Conservation (phyloP, 495 filamentous ascomycete species). For the Penicillium cinerascens region DNA sequence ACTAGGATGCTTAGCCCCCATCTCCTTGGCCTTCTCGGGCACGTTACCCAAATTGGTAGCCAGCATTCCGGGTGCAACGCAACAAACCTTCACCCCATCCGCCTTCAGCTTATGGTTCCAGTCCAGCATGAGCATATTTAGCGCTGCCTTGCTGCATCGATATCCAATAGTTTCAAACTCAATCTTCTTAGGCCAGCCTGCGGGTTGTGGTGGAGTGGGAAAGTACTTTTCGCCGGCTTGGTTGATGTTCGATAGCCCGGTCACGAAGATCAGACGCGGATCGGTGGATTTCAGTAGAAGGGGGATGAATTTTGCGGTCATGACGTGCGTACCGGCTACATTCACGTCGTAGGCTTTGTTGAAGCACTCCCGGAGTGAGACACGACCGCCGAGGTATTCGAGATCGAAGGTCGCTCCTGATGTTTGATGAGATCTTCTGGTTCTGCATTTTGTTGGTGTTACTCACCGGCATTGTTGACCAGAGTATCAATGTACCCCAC, state of each 20-base stretch:
- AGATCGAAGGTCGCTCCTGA: constrained; percentile 31
- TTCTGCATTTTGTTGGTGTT: too few relatives aligned
- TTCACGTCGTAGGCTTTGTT: constrained; percentile 48
- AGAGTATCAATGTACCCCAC: constrained; percentile 39
- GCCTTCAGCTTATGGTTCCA: constrained; percentile 31
- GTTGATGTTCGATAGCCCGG: constrained; percentile 27
- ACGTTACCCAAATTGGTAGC: constrained; percentile 29
- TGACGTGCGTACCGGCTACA: constrained; percentile 46
- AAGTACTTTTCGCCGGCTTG: constrained; percentile 21
- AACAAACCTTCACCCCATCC: constrained; percentile 38
- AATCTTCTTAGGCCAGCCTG: constrained; percentile 45
- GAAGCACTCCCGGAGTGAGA: constrained; percentile 40
- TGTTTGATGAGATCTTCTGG: constrained; percentile 11
- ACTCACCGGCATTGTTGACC: constrained; percentile 39
- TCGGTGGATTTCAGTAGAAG: constrained; percentile 45
- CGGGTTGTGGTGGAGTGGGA: constrained; percentile 17
- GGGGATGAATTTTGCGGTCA: constrained; percentile 42
- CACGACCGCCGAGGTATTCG: constrained; percentile 23
- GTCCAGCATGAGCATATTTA: constrained; percentile 37
- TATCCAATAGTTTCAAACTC: constrained; percentile 31
- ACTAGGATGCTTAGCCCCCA: constrained; percentile 30
- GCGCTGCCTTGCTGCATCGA: constrained; percentile 29
- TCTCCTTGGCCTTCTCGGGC: constrained; percentile 23
- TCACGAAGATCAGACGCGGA: constrained; percentile 49
- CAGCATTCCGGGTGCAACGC: constrained; percentile 30